Conservation (phyloP, 768 basidiomycete species). For the Leccinum sublutescens region DNA sequence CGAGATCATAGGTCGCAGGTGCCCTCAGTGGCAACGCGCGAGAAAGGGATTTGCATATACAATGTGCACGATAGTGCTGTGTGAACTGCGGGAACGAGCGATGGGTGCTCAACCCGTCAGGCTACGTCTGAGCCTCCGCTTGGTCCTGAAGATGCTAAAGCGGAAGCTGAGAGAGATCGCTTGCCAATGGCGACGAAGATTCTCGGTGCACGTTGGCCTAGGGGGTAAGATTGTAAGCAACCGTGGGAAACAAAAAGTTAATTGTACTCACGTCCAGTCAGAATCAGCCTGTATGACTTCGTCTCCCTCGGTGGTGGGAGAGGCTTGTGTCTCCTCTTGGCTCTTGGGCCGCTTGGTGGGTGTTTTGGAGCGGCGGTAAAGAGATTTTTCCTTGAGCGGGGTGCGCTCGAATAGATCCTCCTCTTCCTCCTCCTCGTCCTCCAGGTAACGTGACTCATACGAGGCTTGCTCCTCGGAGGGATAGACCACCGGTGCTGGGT, state of each 20-base stretch:
- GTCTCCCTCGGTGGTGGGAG: constrained; percentile 1
- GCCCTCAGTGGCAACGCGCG: constrained; percentile 25
- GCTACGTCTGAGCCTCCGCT: constrained; percentile 35
- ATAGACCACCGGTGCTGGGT: constrained; percentile 23
- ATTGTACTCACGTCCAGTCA: constrained; percentile 34
- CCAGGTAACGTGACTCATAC: constrained; percentile 27
- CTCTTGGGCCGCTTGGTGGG: constrained; percentile 12
- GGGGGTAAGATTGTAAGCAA: not conserved
- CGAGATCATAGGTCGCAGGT: constrained; percentile 20
- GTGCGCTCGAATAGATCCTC: constrained; percentile 14
- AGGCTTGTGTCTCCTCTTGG: constrained; percentile 21
- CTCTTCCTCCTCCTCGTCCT: constrained; percentile 29
- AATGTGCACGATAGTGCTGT: constrained; percentile 15
- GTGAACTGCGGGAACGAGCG: constrained; percentile 8
- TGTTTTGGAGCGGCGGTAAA: constrained; percentile 19
- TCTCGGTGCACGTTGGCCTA: constrained; percentile 59
- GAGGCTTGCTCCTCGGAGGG: constrained; percentile 32
- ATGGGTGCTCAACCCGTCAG: constrained; percentile 24
- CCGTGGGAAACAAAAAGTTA: not conserved
- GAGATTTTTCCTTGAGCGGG: constrained; percentile 30
- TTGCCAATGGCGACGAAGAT: constrained; percentile 58
- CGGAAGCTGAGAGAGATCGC: constrained; percentile 53
- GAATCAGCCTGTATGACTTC: constrained; percentile 20
- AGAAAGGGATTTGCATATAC: constrained; percentile 26
- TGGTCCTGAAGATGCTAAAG: constrained; percentile 56